Evolutionary conservation across 2,329 filamentous ascomycete genomes (phyloP).

Genomic region (Microsporum ferrugineum): DNA sequence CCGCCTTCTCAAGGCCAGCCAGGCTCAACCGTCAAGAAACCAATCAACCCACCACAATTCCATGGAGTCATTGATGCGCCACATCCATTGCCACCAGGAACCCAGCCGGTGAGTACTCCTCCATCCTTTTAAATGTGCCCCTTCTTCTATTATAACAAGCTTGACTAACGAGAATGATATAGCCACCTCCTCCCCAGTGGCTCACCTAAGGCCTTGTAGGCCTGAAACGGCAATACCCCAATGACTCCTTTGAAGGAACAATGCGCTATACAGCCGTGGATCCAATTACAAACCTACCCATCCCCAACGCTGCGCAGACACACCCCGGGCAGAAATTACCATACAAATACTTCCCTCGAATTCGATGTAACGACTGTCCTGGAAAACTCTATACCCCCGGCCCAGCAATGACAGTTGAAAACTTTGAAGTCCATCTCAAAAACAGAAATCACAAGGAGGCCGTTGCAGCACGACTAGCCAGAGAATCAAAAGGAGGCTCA

Average conservation of each 20-base stretch:
- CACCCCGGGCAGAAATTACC: slow-evolving; percentile 52
- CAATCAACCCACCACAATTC: slow-evolving; percentile 27
- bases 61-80: slow-evolving; percentile 36
- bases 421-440: slow-evolving; percentile 86
- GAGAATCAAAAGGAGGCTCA: not conserved
- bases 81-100: slow-evolving; percentile 32
- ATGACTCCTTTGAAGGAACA: slow-evolving; percentile 73
- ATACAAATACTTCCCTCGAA: slow-evolving; percentile 76
- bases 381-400: slow-evolving; percentile 90
- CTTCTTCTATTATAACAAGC: slow-evolving; percentile 12
- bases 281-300: slow-evolving; percentile 53
- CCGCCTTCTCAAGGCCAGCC: slow-evolving; percentile 18
- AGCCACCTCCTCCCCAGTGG: slow-evolving; percentile 85
- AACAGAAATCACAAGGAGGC: slow-evolving; percentile 69
- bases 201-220: slow-evolving; percentile 61
- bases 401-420: slow-evolving; percentile 69
- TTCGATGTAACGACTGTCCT: slow-evolving; percentile 83
- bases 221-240: slow-evolving; percentile 59
- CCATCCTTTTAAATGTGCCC: not conserved
- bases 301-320: slow-evolving; percentile 43
- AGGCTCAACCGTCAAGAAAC: slow-evolving; percentile 19
- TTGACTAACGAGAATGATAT: slow-evolving; percentile 9
- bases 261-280: slow-evolving; percentile 87
- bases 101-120: slow-evolving; percentile 32
- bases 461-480: slow-evolving; percentile 35